Base-by-base conservation (phyloP, 1,284 basidiomycete species). In the Sporisorium sorghi region DNA sequence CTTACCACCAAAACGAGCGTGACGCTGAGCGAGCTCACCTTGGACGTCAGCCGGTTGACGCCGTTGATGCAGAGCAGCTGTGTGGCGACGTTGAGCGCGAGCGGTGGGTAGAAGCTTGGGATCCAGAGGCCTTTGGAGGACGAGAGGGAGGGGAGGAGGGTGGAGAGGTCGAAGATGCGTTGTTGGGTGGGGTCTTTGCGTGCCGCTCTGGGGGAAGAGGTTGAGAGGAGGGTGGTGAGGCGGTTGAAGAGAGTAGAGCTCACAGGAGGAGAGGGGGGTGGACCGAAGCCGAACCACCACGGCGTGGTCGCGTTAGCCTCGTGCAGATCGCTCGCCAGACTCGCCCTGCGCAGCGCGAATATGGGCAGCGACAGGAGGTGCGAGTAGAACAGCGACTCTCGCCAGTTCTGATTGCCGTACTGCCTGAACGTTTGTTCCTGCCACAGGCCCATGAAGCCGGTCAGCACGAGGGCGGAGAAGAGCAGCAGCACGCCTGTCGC, bases 31-130 rank as follows among this genome's bases (percentile, higher is more conserved):
- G 91, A 89, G 47, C 89, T 90, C 4, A 95, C 92, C 46, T 85
- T 82, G 26, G 86, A 74, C 1, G 93, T 94, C 61, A 97, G 87
- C 39, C 92, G 88, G 82, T 97, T 91, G 44, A 97, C 94, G 39
- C 94, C 95, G 2, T 92, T 88, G n/a, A 93, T 91, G 85, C 94
- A 97, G 15, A 96, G 69, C 2, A 94, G 87, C 82, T 96, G 93
- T 0, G 94, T 97, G 35, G 91, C 73, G 4, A 94, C 91, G 85
- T 96, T 97, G 80, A 83, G 73, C 28, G 71, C 12, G 33, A 97
- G 88, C 1, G 90, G 89, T 12, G 91, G 67, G 79, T 90, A 88
- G 43, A 91, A 89, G 17, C 87, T 85, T 0, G 93, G 93, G 17
- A 94, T 79, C 8, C 85, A 80, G 2, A 78, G 7, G 23, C 79